Base-by-base conservation (phyloP, 2,329 filamentous ascomycete species). In the Xylariaceae sp. region DNA sequence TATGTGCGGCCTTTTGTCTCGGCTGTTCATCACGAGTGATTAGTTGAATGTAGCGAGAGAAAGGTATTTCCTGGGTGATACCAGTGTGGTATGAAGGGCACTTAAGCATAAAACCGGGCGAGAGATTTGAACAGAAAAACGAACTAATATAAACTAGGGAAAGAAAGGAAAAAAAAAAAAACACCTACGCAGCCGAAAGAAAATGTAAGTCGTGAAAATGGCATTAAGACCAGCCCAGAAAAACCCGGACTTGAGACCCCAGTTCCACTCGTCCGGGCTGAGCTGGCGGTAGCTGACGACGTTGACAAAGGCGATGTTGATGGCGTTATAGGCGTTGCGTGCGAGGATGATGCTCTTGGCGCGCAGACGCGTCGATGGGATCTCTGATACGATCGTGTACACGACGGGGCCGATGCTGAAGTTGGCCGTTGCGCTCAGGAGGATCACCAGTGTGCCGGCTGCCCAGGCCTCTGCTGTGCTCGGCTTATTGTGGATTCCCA, bases 311-410 rank as follows among this genome's bases (percentile, higher is more conserved):
- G 66, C 62, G 54, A 78, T 74, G 58, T 72, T 72, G 56, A 70
- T 66, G 35, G 76, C 65, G 57, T 77, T 74, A 65, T 76, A 77
- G 7, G 68, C 65, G 56, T 72, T 73, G 7, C 74, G 68, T 2
- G 73, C 71, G 27, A 78, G 65, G 12, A 75, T 73, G 19, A 77
- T 72, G 19, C 75, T 76, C 64, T 76, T 76, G 34, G 71, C 68
- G 34, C 73, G 70, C 9, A 78, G 69, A 7, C 75, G 72, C 3
- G 72, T 72, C 0, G 75, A 76, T 0, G 74, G 74, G 8, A 73
- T 71, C 57, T 79, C 76, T 2, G 75, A 70, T 2, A 76, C 79
- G 62, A 78, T 70, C 6, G 72, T 71, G 61, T 76, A 79, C 7
- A 73, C 71, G 9, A 76, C 71, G 1, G 75, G 75, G 0, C 75